These are phyloP conservation scores for Boechera retrofracta DNA, from an alignment of 345 rosid genomes.

Conservation along the genomic window DNA sequence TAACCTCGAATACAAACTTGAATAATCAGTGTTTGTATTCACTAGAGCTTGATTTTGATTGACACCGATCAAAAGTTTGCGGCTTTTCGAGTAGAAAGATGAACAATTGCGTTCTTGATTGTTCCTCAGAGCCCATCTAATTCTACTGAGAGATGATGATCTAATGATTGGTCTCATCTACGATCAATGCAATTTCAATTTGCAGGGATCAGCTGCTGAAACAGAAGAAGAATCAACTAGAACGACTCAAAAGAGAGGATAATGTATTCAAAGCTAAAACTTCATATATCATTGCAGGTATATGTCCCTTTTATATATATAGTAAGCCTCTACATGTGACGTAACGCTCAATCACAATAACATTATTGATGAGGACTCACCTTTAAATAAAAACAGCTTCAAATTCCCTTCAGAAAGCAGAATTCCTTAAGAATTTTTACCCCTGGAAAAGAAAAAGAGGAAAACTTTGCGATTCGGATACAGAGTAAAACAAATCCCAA, in stretches of 20 bases:
- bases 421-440: neutral
- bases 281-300: slow-evolving; percentile 10
- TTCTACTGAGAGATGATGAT: slow-evolving; percentile 44
- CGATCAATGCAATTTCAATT: slow-evolving; percentile 27
- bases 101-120: slow-evolving; percentile 38
- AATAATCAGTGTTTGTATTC: slow-evolving; percentile 28
- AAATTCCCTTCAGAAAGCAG: neutral
- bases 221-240: neutral
- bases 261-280: neutral
- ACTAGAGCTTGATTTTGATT: slow-evolving; percentile 32
- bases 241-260: neutral
- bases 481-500: slow-evolving; percentile 25
- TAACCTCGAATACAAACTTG: slow-evolving; percentile 35
- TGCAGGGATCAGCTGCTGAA: slow-evolving; percentile 14
- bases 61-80: slow-evolving; percentile 32
- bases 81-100: slow-evolving; percentile 43
- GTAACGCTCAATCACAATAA: slow-evolving; percentile 21
- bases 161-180: slow-evolving; percentile 68
- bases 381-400: slow-evolving; percentile 9
- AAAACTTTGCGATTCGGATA: slow-evolving; percentile 12
- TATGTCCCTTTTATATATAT: too few relatives aligned
- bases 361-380: slow-evolving; percentile 34
- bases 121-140: slow-evolving; percentile 52
- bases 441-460: neutral
- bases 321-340: slow-evolving; percentile 10